Conservation (phyloP, 1,139 yeast species). For the Candida pseudoviswanathii region DNA sequence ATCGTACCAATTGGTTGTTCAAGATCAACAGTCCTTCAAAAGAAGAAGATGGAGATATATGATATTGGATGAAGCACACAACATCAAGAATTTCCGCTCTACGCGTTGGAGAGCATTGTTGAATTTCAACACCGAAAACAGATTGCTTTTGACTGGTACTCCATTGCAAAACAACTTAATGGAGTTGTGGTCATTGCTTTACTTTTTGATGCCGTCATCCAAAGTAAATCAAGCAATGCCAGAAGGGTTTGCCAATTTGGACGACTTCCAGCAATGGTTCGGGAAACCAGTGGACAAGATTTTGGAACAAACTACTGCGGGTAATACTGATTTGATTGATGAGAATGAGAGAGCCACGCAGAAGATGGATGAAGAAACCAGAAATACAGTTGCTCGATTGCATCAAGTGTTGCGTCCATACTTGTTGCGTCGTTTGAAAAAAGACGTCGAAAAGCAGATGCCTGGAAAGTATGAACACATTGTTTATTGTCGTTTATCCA, state of each 20-base stretch:
- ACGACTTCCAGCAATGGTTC: slow-evolving; percentile 97
- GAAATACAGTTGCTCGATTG: slow-evolving; percentile 79
- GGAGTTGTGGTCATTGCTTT: slow-evolving; percentile 91
- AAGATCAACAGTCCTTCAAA: slow-evolving; percentile 92
- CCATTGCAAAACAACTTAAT: slow-evolving; percentile 91
- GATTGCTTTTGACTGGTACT: slow-evolving; percentile 91
- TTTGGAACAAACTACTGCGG: slow-evolving; percentile 69
- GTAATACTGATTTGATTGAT: slow-evolving; percentile 49
- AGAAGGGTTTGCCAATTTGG: slow-evolving; percentile 93
- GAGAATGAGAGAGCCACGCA: slow-evolving; percentile 42
- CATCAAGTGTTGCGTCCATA: slow-evolving; percentile 96
- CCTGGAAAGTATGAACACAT: slow-evolving; percentile 97
- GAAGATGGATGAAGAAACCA: slow-evolving; percentile 65
- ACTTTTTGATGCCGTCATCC: slow-evolving; percentile 93
- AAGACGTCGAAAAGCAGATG: slow-evolving; percentile 98
- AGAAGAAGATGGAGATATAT: slow-evolving; percentile 93
- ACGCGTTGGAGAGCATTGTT: slow-evolving; percentile 96
- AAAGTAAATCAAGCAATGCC: slow-evolving; percentile 76
- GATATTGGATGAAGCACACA: slow-evolving; percentile 98
- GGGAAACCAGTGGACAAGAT: slow-evolving; percentile 94
- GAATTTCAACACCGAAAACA: slow-evolving; percentile 88
- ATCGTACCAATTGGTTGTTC: slow-evolving; percentile 93
- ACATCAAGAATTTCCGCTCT: slow-evolving; percentile 92
- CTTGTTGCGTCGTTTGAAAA: slow-evolving; percentile 84
- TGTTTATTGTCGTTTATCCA: slow-evolving; percentile 86